These are phyloP conservation scores for Sherardia arvensis DNA, from an alignment of 257 asterid genomes.

Conservation along the genomic window DNA sequence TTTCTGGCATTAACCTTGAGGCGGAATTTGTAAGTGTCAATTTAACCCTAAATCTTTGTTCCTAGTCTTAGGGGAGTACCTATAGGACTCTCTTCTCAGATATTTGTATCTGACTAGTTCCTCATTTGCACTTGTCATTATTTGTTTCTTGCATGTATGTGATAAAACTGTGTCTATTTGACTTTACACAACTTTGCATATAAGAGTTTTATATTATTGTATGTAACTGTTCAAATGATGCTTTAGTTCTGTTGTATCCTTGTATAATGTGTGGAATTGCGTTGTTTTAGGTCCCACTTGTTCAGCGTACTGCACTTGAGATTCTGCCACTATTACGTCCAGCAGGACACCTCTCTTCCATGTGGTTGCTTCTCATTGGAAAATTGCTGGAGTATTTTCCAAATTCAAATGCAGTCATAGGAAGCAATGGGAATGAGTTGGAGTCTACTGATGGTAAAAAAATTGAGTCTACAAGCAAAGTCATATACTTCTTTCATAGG, in stretches of 20 bases:
- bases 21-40: constrained; percentile 73
- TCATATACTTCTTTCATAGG: neutral
- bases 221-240: neutral
- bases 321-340: constrained; percentile 67
- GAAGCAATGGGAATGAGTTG: constrained; percentile 32
- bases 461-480: constrained; percentile 6
- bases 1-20: constrained; percentile 53
- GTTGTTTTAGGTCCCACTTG: constrained; percentile 61
- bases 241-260: neutral
- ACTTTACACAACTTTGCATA: neutral
- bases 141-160: neutral
- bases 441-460: constrained; percentile 24
- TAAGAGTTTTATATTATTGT: neutral
- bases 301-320: constrained; percentile 77
- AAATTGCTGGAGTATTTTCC: constrained; percentile 74
- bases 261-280: neutral
- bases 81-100: constrained; percentile 1
- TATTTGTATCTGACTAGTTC: neutral
- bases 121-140: neutral
- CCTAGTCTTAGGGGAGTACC: no score
- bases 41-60: no score
- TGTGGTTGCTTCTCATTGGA: constrained; percentile 70
- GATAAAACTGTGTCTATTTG: neutral
- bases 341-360: constrained; percentile 61
- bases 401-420: constrained; percentile 45